Conservation (phyloP, 495 filamentous ascomycete species). For the Xylaria curta region DNA sequence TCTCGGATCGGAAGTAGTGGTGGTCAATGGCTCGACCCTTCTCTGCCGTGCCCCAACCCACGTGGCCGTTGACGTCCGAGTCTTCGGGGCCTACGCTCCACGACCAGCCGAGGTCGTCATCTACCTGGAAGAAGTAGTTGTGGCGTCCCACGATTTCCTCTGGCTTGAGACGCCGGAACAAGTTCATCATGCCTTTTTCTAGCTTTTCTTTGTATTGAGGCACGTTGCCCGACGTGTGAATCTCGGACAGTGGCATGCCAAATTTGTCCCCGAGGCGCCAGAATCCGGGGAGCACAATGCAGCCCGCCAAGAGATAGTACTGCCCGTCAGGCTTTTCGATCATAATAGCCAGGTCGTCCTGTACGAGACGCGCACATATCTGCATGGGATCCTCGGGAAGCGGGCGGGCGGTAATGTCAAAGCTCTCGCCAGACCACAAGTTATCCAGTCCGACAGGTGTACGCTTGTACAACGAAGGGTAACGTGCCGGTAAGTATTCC, state of each 20-base stretch:
- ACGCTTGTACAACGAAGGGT: constrained; percentile 73
- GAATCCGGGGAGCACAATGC: constrained; percentile 82
- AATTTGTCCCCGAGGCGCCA: constrained; percentile 88
- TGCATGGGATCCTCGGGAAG: constrained; percentile 84
- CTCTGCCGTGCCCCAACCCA: constrained; percentile 73
- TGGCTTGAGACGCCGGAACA: constrained; percentile 71
- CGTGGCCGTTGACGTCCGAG: constrained; percentile 52
- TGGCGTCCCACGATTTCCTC: constrained; percentile 66
- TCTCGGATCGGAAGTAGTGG: constrained; percentile 80
- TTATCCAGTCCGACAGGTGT: constrained; percentile 75
- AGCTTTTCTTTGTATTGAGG: constrained; percentile 79
- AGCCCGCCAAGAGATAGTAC: constrained; percentile 84
- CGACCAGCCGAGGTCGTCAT: constrained; percentile 75
- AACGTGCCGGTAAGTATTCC: constrained; percentile 79
- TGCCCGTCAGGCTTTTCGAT: constrained; percentile 78
- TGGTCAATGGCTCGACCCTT: constrained; percentile 77
- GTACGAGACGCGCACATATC: constrained; percentile 72
- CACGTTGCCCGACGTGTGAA: constrained; percentile 83
- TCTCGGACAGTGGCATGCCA: constrained; percentile 81
- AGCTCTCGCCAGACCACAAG: constrained; percentile 71
- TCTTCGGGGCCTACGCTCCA: constrained; percentile 80
- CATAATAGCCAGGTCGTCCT: constrained; percentile 91
- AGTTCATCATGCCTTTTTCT: constrained; percentile 83
- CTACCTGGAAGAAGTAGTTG: constrained; percentile 82
- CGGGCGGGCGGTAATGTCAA: constrained; percentile 71